Base-by-base conservation (phyloP, 306 rosid genomes). In the Prunus armeniaca region DNA sequence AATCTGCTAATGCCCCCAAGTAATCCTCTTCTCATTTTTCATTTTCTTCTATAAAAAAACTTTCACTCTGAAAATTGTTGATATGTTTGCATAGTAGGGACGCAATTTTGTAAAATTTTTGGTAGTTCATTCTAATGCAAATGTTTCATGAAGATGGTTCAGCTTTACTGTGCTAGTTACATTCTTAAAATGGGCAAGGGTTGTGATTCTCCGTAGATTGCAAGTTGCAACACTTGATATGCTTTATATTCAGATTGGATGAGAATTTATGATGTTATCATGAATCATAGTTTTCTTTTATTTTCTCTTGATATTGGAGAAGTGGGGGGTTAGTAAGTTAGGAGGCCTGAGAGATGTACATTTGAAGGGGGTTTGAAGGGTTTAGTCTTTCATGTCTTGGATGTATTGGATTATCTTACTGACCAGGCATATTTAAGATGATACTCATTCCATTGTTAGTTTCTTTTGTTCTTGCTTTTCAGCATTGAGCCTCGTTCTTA, bases 1-100 rank as follows among this genome's bases (percentile, higher is more conserved):
- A 86, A 77, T 80, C 86, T 49, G 28, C 79, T 55, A 50, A 80
- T 72, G 80, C 77, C 11, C 64, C 87, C 80, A 84, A 84, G 87
- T 84, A 84, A 63, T 38, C 7, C 54, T 47, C 65, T 12, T 74
- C 67, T 12, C 70, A 10, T 15, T 11, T n/a, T 7, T 57, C 43
- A 3, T 17, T 28, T 68, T 49, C 4, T 32, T 32, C 12, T 61
- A 3, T 13, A 27, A 17, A 34, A 34, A 38, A 38, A 38, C 9
- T 50, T 50, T 12, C 32, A 8, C 6, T 18, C 0, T 0, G 8
- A 15, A 47, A 17, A 15, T 43, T 41, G 12, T 43, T 41, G 41
- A 10, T 41, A 25, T 24, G 12, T 58, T 25, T 58, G 19, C 67
- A 58, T 11, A 43, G 18, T 12, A 5, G 57, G 38, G 6, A 43